phyloP scores from a whole-genome alignment of 208 protist species.

The Crithidia bombi region DNA sequence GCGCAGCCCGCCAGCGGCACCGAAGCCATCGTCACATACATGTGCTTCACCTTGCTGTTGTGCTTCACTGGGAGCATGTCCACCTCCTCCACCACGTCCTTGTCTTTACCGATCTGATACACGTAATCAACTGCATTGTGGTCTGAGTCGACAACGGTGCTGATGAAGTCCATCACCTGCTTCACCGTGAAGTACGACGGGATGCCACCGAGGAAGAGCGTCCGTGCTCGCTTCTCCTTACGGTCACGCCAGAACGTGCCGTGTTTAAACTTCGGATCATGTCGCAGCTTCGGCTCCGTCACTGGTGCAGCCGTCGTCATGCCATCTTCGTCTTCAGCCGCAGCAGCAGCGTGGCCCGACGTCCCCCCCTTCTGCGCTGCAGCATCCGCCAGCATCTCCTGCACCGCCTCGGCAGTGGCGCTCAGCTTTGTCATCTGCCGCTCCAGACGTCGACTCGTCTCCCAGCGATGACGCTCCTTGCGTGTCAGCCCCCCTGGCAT shows the following conservation, averaged over 20 bases:
- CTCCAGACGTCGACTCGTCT: constrained; percentile 64
- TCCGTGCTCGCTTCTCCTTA: constrained; percentile 78
- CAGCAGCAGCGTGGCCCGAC: background rate
- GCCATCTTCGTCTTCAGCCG: background rate
- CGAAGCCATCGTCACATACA: constrained; percentile 78
- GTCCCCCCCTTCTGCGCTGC: constrained; percentile 9
- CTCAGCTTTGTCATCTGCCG: constrained; percentile 57
- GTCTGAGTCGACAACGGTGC: constrained; percentile 55
- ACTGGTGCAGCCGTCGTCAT: background rate
- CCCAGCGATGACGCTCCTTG: constrained; percentile 62
- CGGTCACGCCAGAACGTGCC: constrained; percentile 88
- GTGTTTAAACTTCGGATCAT: constrained; percentile 83
- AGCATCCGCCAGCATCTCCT: constrained; percentile 25
- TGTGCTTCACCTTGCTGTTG: constrained; percentile 62
- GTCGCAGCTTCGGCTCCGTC: constrained; percentile 42
- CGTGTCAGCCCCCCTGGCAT: constrained; percentile 49
- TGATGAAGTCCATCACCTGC: constrained; percentile 74
- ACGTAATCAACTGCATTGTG: constrained; percentile 33
- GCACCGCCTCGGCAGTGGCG: constrained; percentile 9
- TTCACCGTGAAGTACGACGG: constrained; percentile 53
- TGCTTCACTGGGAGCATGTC: constrained; percentile 72
- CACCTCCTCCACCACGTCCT: constrained; percentile 63
- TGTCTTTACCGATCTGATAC: constrained; percentile 24
- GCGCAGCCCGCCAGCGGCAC: constrained; percentile 56
- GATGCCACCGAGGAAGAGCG: constrained; percentile 87